Percentiles rank a stretch among this genome's conserved stretches.
Conservation (phyloP, 2,329 filamentous ascomycete species). For the Mariannaea elegans region DNA sequence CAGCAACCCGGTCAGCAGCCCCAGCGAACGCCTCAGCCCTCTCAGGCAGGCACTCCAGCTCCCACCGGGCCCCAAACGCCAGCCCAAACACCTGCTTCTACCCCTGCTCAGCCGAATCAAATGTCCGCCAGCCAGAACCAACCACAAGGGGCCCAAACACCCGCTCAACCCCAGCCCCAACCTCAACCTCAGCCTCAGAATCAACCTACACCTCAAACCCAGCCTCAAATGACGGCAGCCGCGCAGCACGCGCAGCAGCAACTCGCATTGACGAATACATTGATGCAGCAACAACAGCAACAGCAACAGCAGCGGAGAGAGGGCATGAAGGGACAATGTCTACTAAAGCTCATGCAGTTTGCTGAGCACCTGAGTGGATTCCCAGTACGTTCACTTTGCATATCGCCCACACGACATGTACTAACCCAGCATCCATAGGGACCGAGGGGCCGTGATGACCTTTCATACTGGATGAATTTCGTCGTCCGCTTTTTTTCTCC, state of each 20-base stretch:
- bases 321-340: conserved; percentile 63
- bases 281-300: conserved; percentile 52
- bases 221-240: conserved; percentile 37
- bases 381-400: conserved; percentile 50
- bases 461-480: conserved; percentile 82
- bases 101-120: conserved; percentile 47
- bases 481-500: conserved; percentile 84
- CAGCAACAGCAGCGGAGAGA: conserved; percentile 57
- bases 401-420: not conserved
- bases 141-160: conserved; percentile 46
- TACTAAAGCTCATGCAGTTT: conserved; percentile 70
- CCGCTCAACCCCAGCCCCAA: conserved; percentile 46
- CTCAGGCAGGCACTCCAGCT: conserved; percentile 53
- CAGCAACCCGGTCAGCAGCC: conserved; percentile 53
- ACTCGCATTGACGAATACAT: conserved; percentile 44
- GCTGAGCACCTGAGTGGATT: conserved; percentile 69
- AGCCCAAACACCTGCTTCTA: conserved; percentile 56
- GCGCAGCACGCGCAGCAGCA: conserved; percentile 46
- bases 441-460: conserved; percentile 70
- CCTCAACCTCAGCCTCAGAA: conserved; percentile 47
- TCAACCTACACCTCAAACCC: conserved; percentile 44
- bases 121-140: conserved; percentile 46
- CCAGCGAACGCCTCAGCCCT: conserved; percentile 57
- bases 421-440: conserved; percentile 49
- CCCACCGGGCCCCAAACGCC: conserved; percentile 57